Evolutionary conservation across 768 basidiomycete species (phyloP), one percentile per base, ranked within the genome.

Genomic region (Serpula lacrymans): DNA sequence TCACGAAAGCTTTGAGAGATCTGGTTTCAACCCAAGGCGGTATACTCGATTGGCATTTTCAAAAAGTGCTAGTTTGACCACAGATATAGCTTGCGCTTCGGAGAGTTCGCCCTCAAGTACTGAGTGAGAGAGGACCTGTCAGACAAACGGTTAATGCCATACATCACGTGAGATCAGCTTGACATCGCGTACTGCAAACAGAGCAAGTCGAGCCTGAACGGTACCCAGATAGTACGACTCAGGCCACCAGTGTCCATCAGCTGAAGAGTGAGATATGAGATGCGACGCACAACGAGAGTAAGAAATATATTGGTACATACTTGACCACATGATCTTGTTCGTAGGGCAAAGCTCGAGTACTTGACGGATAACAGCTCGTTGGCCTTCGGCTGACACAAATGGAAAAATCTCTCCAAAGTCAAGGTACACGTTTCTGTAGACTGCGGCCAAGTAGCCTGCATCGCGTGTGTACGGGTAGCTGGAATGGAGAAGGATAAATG

Each of bases 341-440:
- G 80, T 86, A 10, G 88, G 88, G 13, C 74, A 67, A 11, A 88
- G 61, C 57, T 89, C 88, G 2, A 89, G 62, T 16, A 85, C 63
- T 53, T 88, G 78, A 18, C 68, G 71, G 21, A 88, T 58, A 33
- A 81, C 69, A 0, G 59, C 52, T 9, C 74, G 66, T 57, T 88
- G 87, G 3, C 85, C 88, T 5, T 73, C 68, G 1, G 63, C 66
- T 0, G 82, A 82, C 29, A 89, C 63, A 40, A 76, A 65, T 0
- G 85, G 85, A 46, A 87, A 89, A 14, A 88, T 66, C 73, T 85
- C 83, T 28, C 88, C 87, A 55, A 89, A 84, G 58, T 90, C 88
- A 32, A 88, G 64, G 51, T 74, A 88, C 9, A 88, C 86, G 47
- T 89, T 89, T 36, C 66, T 54, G 48, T 88, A 88, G 9, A 83